These are phyloP conservation scores for Lanmaoa pseudosensibilis DNA, from an alignment of 768 basidiomycete genomes.

Conservation along the genomic window DNA sequence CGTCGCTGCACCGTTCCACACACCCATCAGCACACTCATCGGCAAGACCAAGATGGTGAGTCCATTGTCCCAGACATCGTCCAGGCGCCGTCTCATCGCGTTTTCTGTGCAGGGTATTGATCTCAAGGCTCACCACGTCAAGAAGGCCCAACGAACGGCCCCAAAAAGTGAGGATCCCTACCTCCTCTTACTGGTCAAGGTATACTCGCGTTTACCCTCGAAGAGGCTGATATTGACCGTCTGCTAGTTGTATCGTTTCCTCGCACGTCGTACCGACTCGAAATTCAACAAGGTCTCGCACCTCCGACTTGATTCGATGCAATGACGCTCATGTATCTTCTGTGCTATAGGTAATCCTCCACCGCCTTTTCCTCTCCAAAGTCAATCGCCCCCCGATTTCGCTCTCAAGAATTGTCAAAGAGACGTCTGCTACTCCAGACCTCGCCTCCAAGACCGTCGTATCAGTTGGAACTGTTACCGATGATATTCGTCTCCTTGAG, in stretches of 20 bases:
- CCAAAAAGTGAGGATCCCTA: constrained; percentile 99
- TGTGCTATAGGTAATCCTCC: constrained; percentile 75
- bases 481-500: constrained; percentile 84
- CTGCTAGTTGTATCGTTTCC: constrained; percentile 92
- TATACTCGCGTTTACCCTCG: constrained; percentile 35
- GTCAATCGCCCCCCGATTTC: constrained; percentile 96
- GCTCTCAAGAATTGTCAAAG: constrained; percentile 86
- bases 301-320: constrained; percentile 2
- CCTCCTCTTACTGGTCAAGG: constrained; percentile 97
- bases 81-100: constrained; percentile 17
- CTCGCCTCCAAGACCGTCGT: constrained; percentile 83
- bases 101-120: constrained; percentile 78
- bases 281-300: constrained; percentile 85
- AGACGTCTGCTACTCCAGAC: constrained; percentile 67
- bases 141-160: constrained; percentile 91
- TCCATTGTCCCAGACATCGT: constrained; percentile 41
- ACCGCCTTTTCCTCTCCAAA: constrained; percentile 95
- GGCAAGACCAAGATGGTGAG: constrained; percentile 83
- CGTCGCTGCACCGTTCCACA: constrained; percentile 35
- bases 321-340: constrained; percentile 20
- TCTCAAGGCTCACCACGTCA: constrained; percentile 95
- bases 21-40: constrained; percentile 49
- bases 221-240: constrained; percentile 8
- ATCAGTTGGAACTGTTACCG: constrained; percentile 88
- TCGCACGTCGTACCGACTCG: constrained; percentile 94